Percentiles rank a stretch among this genome's conserved stretches.
Evolutionary conservation across 148 eudicot genomes (phyloP).

Genomic region (Camellia granthamiana): DNA sequence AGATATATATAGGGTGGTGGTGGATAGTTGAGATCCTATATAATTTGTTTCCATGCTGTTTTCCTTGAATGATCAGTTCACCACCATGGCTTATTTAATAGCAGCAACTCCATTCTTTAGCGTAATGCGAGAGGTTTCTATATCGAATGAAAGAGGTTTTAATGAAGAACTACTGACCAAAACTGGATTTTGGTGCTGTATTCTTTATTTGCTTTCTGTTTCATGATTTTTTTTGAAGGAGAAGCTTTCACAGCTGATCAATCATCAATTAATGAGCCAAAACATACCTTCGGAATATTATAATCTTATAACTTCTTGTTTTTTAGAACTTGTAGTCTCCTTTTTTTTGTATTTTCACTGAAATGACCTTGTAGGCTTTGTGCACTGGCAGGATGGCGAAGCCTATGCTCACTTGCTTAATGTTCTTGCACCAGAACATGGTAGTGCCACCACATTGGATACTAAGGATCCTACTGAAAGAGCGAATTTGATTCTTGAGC

Average conservation of each 20-base stretch:
- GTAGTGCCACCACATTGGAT: conserved; percentile 48
- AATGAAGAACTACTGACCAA: neutral
- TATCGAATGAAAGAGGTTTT: neutral
- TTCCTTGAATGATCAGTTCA: too few species aligned
- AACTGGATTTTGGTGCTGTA: neutral
- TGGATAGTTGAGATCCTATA: too few species aligned
- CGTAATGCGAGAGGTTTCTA: too few species aligned
- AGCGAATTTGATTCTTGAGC: conserved; percentile 72
- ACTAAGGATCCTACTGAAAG: conserved; percentile 68
- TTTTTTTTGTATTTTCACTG: neutral
- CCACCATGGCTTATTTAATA: too few species aligned
- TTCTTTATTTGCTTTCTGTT: neutral
- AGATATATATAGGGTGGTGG: too few species aligned
- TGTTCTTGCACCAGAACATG: conserved; percentile 80
- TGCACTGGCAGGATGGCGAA: conserved; percentile 63
- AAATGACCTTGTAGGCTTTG: neutral
- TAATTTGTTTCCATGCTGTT: too few species aligned
- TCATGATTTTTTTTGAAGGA: neutral
- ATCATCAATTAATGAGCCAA: neutral
- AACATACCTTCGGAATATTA: neutral
- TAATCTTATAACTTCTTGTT: neutral
- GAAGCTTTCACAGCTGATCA: neutral
- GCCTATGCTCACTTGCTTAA: conserved; percentile 89
- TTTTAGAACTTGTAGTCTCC: neutral
- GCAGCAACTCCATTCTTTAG: too few species aligned